Base-by-base conservation (phyloP, 108 stramenopile genomes). In the Hondaea fermentalgiana region DNA sequence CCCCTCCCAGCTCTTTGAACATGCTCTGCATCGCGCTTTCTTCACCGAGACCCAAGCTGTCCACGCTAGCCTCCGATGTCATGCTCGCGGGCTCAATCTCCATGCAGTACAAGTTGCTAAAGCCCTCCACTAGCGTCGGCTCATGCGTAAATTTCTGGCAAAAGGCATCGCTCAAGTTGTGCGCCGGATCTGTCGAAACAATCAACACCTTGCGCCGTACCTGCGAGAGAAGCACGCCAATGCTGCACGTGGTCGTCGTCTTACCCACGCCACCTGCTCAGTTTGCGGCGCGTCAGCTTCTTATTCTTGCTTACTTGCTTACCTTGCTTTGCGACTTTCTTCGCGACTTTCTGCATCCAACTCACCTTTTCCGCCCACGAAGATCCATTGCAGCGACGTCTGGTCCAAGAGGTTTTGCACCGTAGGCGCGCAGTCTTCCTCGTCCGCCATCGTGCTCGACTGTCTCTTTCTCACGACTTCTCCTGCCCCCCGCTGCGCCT, bases 131-230 rank as follows among this genome's bases (percentile, higher is more conserved):
- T 59, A 95, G 96, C 5, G 96, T 98, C 21, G 99, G 99, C 87
- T 98, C 97, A 53, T 97, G 96, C 44, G 97, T 97, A 91, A 99
- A 98, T 91, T 99, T 99, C 93, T 99, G 98, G 87, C 96, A 97
- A 92, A 99, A 99, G 72, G 99, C 99, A 90, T 99, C 99, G 49
- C 95, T 95, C 90, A 99, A 92, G 93, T 98, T 99, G 95, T 99
- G 98, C 4, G 99, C 99, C 17, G 99, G 99, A 91, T 99, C 99
- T 10, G 99, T 99, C 19, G 96, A 97, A 21, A 98, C 97, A 58
- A 99, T 93, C 72, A 99, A 92, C 60, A 98, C 93, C 29, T 72
- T 92, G 51, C 88, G 69, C 19, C 92, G 53, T 45, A 88, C 91
- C 47, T 87, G 87, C 45, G 92, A 64, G 47, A 93, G 89, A 90